Base-by-base conservation (phyloP, 2,329 filamentous ascomycete genomes). In the Talaromyces sp. region DNA sequence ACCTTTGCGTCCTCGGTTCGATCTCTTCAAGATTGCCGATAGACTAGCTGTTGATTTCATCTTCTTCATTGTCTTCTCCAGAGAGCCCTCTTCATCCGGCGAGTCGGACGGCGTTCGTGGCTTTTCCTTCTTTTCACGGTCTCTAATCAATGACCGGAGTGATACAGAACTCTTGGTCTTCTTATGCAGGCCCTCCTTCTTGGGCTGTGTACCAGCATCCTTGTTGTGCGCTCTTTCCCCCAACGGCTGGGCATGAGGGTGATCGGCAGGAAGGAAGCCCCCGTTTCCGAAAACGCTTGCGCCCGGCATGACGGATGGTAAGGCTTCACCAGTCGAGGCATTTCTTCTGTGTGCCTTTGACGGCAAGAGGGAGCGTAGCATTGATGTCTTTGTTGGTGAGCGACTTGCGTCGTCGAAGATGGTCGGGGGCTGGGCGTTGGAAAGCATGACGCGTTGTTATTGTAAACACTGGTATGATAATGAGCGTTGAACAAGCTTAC, bases 41-140 rank as follows among this genome's bases (percentile, higher is more conserved):
- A 97, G 80, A 69, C 91, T 95, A 33, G 89, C 89, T 3, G 89
- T 83, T 0, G 92, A 96, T 73, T 93, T 96, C 37, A 83, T 83
- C 77, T 93, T 95, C 72, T 84, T 85, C 3, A 79, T 78, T 58
- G 77, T 81, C 54, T 75, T 70, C 64, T 73, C 66, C 57, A 72
- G 58, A 53, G 65, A 68, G 4, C 48, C 48, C 2, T 66, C 63
- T n/a, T 63, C 52, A 39, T 71, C 70, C 31, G 57, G 35, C 15
- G 57, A 59, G 33, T 52, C 51, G 5, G 53, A 21, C 8, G 58
- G 35, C 39, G 68, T 71, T 25, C 67, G 56, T 52, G 70, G 71
- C 17, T 59, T 59, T 25, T 77, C 73, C 61, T 75, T 80, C 52
- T 76, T 76, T 63, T 78, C 78, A 58, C 78, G 78, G 58, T 76